Base-by-base conservation (phyloP, 768 basidiomycete genomes). In the Suillus hirtellus region DNA sequence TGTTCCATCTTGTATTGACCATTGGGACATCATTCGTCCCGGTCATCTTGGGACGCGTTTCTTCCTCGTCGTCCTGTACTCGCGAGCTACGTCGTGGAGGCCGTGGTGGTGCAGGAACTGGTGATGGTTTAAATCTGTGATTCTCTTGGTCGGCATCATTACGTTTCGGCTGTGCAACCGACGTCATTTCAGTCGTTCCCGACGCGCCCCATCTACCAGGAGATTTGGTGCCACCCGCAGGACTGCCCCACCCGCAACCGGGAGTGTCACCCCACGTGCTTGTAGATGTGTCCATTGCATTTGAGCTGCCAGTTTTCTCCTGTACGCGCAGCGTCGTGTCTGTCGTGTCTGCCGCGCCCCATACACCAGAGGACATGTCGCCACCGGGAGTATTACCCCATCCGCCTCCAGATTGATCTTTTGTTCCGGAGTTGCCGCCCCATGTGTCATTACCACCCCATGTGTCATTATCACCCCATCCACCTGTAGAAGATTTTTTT, bases 11-110 rank as follows among this genome's bases (percentile, higher is more conserved):
- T 37, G 17, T 65, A 4, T 44, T 19, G 8, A 63, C 40, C 9
- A 75, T 42, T 1, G 69, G 67, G 34, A 69, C 68, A 50, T 60
- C 54, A 43, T 74, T 76, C 27, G 73, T 70, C 31, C 73, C 72
- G 4, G 70, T 62, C 4, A 61, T 65, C 49, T 67, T 71, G 4
- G 54, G 43, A 42, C 56, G 56, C 4, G 52, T 53, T 63, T n/a
- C 56, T 58, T 58, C 59, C 6, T 66, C 70, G 46, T 60, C 61
- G 15, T 64, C 65, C 10, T 31, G 42, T 35, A 71, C 68, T 58
- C 40, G 17, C 40, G 24, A 42, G 11, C 27, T 27, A 42, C 40
- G 17, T 2, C 69, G 71, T 43, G 63, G 66, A 21, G 70, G 66
- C 24, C 75, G 73, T 34, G 73, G 75, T 1, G 73, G 74, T 1